These are phyloP conservation scores for Mediolabrus comicus DNA, from an alignment of 108 stramenopile species.

Conservation along the genomic window DNA sequence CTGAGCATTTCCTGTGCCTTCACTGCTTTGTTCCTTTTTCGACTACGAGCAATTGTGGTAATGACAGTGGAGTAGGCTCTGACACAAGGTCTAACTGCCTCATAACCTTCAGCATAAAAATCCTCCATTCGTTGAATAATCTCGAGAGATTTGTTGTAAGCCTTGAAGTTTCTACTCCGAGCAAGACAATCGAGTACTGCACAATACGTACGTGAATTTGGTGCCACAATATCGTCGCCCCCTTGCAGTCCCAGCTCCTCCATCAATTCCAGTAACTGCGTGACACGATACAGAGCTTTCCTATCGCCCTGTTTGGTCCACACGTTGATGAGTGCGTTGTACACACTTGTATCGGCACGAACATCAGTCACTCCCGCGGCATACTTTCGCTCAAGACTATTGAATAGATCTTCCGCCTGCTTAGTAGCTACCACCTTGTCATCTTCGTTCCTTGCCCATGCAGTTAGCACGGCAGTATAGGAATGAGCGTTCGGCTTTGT, in stretches of 20 bases:
- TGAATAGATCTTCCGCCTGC: slow-evolving; percentile 33
- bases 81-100: slow-evolving; percentile 31
- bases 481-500: slow-evolving; percentile 27
- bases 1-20: slow-evolving; percentile 38
- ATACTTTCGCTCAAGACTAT: slow-evolving; percentile 30
- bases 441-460: slow-evolving; percentile 27
- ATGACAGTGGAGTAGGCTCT: slow-evolving; percentile 39
- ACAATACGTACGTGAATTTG: slow-evolving; percentile 38
- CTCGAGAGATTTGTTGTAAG: slow-evolving; percentile 27
- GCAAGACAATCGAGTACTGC: slow-evolving; percentile 30
- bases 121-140: slow-evolving; percentile 43
- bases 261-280: slow-evolving; percentile 26
- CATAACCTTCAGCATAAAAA: slow-evolving; percentile 29
- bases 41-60: slow-evolving; percentile 40
- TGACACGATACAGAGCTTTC: slow-evolving; percentile 32
- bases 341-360: slow-evolving; percentile 22
- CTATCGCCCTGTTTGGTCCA: slow-evolving; percentile 41
- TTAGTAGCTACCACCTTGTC: slow-evolving; percentile 20
- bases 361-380: slow-evolving; percentile 31
- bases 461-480: slow-evolving; percentile 34
- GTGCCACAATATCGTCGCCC: slow-evolving; percentile 33
- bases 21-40: slow-evolving; percentile 35
- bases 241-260: slow-evolving; percentile 37
- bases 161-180: slow-evolving; percentile 34
- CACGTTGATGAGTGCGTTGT: slow-evolving; percentile 40